phyloP scores from a whole-genome alignment of 2,329 filamentous ascomycete genomes.

The Colletotrichum tanaceti region DNA sequence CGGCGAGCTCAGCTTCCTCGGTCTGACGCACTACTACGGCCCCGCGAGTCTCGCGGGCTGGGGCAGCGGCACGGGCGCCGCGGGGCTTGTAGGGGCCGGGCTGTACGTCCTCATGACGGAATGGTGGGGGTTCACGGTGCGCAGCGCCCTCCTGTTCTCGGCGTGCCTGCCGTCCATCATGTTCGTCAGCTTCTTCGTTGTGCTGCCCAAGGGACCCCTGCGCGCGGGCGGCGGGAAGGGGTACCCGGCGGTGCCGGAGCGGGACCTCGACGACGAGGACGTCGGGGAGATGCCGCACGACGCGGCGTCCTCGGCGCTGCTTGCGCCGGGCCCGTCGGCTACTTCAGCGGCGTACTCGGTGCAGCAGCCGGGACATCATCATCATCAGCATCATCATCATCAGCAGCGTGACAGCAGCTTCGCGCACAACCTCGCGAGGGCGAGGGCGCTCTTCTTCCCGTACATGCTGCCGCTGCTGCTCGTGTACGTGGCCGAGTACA shows the following conservation, averaged over 20 bases:
- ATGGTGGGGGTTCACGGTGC: constrained; percentile 79
- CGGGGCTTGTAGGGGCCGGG: constrained; percentile 86
- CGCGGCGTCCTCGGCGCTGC: constrained; percentile 61
- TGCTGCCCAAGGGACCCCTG: constrained; percentile 78
- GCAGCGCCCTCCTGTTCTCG: constrained; percentile 78
- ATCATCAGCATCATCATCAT: constrained; percentile 36
- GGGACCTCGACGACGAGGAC: constrained; percentile 53
- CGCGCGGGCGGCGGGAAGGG: constrained; percentile 59
- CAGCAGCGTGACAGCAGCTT: constrained; percentile 45
- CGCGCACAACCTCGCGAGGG: constrained; percentile 70
- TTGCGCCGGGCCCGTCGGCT: constrained; percentile 57
- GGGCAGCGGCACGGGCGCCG: constrained; percentile 92
- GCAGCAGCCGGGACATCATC: constrained; percentile 46
- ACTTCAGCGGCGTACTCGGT: constrained; percentile 55
- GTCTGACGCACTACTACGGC: constrained; percentile 93
- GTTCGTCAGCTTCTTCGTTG: constrained; percentile 84
- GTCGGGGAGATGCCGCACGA: constrained; percentile 51
- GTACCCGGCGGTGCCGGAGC: constrained; percentile 65
- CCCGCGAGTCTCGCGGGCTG: constrained; percentile 87
- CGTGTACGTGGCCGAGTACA: constrained; percentile 96
- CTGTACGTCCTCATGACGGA: constrained; percentile 89
- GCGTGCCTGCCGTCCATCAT: constrained; percentile 85
- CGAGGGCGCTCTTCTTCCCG: constrained; percentile 76
- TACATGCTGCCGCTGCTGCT: constrained; percentile 92
- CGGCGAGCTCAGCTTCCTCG: constrained; percentile 91